Evolutionary conservation across 2,329 filamentous ascomycete genomes (phyloP).

Genomic region (Lasiodiplodia gonubiensis): DNA sequence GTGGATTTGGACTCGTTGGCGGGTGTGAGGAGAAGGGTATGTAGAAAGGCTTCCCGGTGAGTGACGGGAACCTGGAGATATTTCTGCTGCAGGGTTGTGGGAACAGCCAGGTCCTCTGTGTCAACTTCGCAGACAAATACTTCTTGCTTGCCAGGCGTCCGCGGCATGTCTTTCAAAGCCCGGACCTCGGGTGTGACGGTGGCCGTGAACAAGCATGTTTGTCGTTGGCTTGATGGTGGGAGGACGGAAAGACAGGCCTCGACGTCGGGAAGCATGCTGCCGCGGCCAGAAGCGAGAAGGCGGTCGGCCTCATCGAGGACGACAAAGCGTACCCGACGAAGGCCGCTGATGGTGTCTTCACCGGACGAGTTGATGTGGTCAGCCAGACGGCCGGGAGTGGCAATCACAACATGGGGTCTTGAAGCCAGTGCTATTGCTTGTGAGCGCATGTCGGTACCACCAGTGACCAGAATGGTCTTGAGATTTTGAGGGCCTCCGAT

Average conservation of each 20-base stretch:
- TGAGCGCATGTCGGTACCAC: conserved; percentile 87
- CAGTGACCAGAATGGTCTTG: conserved; percentile 87
- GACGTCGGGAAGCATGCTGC: conserved; percentile 93
- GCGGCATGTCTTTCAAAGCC: conserved; percentile 78
- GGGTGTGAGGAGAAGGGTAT: conserved; percentile 82
- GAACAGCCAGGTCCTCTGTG: conserved; percentile 73
- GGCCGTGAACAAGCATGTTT: conserved; percentile 94
- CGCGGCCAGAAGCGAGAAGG: conserved; percentile 74
- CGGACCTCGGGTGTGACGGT: conserved; percentile 93
- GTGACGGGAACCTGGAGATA: conserved; percentile 89
- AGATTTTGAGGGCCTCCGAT: conserved; percentile 87
- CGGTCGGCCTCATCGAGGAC: conserved; percentile 97
- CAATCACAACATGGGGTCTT: conserved; percentile 89
- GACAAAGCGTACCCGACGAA: conserved; percentile 80
- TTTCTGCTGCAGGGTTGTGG: conserved; percentile 78
- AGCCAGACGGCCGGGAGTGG: conserved; percentile 88
- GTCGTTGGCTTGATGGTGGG: conserved; percentile 77
- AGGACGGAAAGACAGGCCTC: conserved; percentile 85
- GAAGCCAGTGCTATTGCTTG: conserved; percentile 85
- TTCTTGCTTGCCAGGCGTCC: conserved; percentile 70
- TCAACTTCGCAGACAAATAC: conserved; percentile 91
- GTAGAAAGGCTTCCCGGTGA: conserved; percentile 93
- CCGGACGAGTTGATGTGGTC: conserved; percentile 93
- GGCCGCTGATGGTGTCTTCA: conserved; percentile 83
- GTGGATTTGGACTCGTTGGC: conserved; percentile 75